Base-by-base conservation (phyloP, 1,284 basidiomycete genomes). In the Sanguinoderma infundibulare region DNA sequence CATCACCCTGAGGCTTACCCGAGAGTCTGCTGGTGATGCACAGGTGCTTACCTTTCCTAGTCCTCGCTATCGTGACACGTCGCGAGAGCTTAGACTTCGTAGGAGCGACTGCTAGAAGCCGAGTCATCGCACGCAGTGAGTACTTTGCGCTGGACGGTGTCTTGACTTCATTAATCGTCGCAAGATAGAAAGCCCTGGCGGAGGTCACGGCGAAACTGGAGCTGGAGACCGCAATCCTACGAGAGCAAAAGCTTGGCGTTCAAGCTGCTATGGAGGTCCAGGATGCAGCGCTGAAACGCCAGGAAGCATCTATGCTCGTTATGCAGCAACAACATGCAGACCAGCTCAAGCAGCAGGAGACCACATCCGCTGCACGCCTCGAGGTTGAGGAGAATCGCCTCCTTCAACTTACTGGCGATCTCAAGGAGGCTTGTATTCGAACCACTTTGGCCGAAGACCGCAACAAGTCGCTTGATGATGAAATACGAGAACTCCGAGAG, bases 11-110 rank as follows among this genome's bases (percentile, higher is more conserved):
- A 76, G 79, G 38, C 70, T 85, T 20, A 78, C 82, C 17, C 85
- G 84, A 66, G 85, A 87, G 61, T 77, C 81, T 20, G 74, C 79
- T 30, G 83, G 79, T 1, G 84, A 87, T 67, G 64, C 83, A 20
- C 86, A 87, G 78, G 86, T 86, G 61, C 57, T 53, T 35, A 9
- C 14, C 14, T 3, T 35, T 49, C 20, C 15, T n/a, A n/a, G n/a
- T n/a, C n/a, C n/a, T n/a, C n/a, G n/a, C n/a, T n/a, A 15, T 36
- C 32, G 20, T n/a, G 10, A 35, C 32, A 24, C 15, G 20, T 22
- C 24, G 22, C 49, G 22, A 22, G 34, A 12, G 49, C 34, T 51
- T 5, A 51, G 14, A 20, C 28, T 5, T 40, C 39, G 3, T 30
- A 78, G 76, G 76, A 78, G 50, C 75, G 75, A 20, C 59, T 77